Evolutionary conservation across 2,329 filamentous ascomycete species (phyloP).

Genomic region (Beauveria asiatica): DNA sequence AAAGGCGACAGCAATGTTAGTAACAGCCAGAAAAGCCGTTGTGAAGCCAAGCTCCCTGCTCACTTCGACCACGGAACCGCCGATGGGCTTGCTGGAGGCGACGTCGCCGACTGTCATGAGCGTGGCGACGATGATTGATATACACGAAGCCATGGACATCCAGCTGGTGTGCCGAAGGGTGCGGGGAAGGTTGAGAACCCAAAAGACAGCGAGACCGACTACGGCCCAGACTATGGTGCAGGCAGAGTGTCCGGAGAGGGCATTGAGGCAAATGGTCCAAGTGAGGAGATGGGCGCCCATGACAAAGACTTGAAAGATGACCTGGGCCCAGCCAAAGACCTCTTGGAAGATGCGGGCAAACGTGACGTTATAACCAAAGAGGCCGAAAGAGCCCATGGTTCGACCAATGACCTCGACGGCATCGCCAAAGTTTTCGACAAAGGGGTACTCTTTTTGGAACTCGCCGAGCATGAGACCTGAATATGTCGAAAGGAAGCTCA

Average conservation of each 20-base stretch:
- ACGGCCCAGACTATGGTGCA: slow-evolving; percentile 58
- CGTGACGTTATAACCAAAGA: slow-evolving; percentile 36
- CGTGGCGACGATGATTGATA: slow-evolving; percentile 54
- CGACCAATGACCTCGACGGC: slow-evolving; percentile 49
- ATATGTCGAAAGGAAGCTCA: slow-evolving; percentile 59
- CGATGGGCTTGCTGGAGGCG: slow-evolving; percentile 35
- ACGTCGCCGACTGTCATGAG: slow-evolving; percentile 56
- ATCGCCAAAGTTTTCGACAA: slow-evolving; percentile 58
- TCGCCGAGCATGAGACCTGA: slow-evolving; percentile 49
- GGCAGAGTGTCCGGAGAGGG: slow-evolving; percentile 47
- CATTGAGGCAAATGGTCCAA: slow-evolving; percentile 59
- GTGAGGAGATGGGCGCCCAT: slow-evolving; percentile 63
- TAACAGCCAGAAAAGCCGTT: slow-evolving; percentile 47
- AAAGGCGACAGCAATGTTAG: slow-evolving; percentile 61
- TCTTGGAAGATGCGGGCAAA: slow-evolving; percentile 50
- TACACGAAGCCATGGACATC: slow-evolving; percentile 53
- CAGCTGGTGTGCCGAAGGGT: slow-evolving; percentile 55
- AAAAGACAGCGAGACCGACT: slow-evolving; percentile 50
- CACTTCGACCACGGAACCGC: slow-evolving; percentile 24
- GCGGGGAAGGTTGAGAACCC: slow-evolving; percentile 50
- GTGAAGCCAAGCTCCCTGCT: slow-evolving; percentile 35
- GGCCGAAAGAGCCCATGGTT: slow-evolving; percentile 36
- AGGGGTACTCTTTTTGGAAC: slow-evolving; percentile 63
- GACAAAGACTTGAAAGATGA: slow-evolving; percentile 57
- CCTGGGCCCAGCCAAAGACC: slow-evolving; percentile 49